These are phyloP conservation scores for Diversispora epigaea DNA, from an alignment of 192 early-diverging fungal species.

Conservation along the genomic window DNA sequence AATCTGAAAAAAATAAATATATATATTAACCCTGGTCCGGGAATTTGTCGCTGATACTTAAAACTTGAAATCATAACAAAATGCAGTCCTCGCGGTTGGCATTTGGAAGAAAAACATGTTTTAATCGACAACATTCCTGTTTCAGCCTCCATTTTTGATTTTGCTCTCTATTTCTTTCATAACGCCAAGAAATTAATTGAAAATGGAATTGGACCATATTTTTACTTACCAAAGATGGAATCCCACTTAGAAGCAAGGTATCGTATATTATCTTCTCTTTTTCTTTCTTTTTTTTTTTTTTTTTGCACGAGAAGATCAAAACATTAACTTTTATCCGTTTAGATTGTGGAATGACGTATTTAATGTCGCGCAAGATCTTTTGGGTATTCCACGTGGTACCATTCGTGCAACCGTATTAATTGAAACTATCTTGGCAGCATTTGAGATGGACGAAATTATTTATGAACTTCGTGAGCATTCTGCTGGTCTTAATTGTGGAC, in stretches of 20 bases:
- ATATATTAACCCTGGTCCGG: no score
- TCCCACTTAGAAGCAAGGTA: constrained; percentile 84
- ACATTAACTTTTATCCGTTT: constrained; percentile 1
- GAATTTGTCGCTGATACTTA: background rate
- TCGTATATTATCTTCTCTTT: background rate
- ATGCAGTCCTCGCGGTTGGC: constrained; percentile 93
- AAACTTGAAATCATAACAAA: background rate
- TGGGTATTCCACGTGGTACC: constrained; percentile 88
- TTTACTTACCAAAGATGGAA: constrained; percentile 99
- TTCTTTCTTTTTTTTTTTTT: no score
- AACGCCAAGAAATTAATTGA: constrained; percentile 83
- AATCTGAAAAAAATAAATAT: no score
- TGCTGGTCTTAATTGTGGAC: constrained; percentile 96
- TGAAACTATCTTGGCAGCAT: constrained; percentile 95
- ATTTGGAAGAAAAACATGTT: constrained; percentile 96
- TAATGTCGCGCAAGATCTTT: constrained; percentile 90
- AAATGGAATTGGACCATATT: constrained; percentile 94
- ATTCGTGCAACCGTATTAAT: constrained; percentile 97
- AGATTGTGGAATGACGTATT: constrained; percentile 99
- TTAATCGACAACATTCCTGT: constrained; percentile 86
- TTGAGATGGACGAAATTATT: constrained; percentile 99
- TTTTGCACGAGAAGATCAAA: background rate
- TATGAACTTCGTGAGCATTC: constrained; percentile 99
- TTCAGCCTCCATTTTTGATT: constrained; percentile 98
- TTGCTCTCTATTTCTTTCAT: constrained; percentile 98